A percentile compares a stretch with the other conserved stretches of the same genome.
Conservation (phyloP, 164 flowering plant genomes). For the Chimonanthus salicifolius region DNA sequence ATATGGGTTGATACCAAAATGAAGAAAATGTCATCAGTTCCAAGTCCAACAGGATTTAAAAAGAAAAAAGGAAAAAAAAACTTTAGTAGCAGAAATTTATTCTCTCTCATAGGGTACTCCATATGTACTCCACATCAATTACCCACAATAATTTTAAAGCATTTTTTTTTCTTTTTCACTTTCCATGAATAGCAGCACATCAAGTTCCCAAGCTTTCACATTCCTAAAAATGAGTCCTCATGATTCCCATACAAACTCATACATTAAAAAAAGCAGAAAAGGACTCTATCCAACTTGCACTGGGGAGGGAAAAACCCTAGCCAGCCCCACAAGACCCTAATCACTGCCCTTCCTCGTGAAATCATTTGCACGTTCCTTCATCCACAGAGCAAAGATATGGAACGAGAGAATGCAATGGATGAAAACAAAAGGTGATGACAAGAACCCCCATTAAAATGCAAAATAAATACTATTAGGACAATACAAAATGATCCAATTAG, state of each 20-base stretch:
- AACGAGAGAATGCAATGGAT: neutral
- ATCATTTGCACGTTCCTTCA: neutral
- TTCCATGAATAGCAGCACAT: constrained; percentile 14
- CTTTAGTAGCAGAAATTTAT: neutral
- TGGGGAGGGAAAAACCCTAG: constrained; percentile 13
- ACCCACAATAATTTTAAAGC: constrained; percentile 11
- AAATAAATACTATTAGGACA: constrained; percentile 6
- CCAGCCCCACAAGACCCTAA: constrained; percentile 14
- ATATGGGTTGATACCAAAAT: neutral
- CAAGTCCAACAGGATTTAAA: neutral
- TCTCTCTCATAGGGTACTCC: constrained; percentile 2
- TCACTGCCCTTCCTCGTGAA: neutral
- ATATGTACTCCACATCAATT: constrained; percentile 8
- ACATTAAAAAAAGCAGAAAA: constrained; percentile 5
- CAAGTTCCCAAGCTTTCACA: constrained; percentile 27
- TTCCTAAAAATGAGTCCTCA: constrained; percentile 16
- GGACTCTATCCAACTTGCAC: constrained; percentile 6
- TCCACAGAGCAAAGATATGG: neutral
- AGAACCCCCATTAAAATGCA: neutral
- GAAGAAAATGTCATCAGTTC: neutral
- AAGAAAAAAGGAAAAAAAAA: neutral
- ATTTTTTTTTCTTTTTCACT: neutral
- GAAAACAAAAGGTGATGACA: neutral
- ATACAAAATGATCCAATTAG: constrained; percentile 6
- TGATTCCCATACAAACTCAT: constrained; percentile 12